Percentiles rank a stretch among this genome's conserved stretches.
Evolutionary conservation across 352 stramenopile species (phyloP).

Genomic region (Phytophthora brassicae): DNA sequence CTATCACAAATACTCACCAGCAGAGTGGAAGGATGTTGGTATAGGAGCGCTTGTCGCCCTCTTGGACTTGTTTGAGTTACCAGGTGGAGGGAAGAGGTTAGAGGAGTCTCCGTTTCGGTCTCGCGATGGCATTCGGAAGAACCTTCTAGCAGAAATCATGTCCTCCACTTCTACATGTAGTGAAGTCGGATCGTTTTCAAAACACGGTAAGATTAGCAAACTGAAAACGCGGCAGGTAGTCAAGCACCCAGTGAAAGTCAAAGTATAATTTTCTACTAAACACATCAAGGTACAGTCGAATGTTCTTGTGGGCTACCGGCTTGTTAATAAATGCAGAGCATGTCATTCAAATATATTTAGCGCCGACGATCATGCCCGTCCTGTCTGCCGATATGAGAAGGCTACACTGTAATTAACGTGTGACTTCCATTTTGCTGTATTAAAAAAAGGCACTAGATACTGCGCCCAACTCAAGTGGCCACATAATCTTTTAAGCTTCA

Average conservation of each 20-base stretch:
- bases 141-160: constrained; percentile 51
- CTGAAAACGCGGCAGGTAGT: constrained; percentile 10
- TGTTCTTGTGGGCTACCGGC: no score
- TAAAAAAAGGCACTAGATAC: no score
- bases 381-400: no score
- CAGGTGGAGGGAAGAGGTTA: constrained; percentile 26
- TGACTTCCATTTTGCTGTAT: no score
- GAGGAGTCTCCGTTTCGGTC: constrained; percentile 56
- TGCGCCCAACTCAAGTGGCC: no score
- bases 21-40: constrained; percentile 70
- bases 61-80: constrained; percentile 62
- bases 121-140: constrained; percentile 52
- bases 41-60: constrained; percentile 59
- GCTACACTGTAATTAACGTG: no score
- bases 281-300: no score
- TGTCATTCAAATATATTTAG: background rate
- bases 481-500: no score
- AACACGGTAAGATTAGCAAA: constrained; percentile 13
- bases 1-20: constrained; percentile 69
- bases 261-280: background rate
- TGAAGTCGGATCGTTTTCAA: constrained; percentile 3
- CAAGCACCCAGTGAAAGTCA: constrained; percentile 20
- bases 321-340: no score
- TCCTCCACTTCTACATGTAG: constrained; percentile 3
- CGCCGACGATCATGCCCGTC: background rate